A percentile compares a stretch with the other conserved stretches of the same genome.
Evolutionary conservation across 2,329 filamentous ascomycete genomes (phyloP).

Genomic region (Ophiostoma tasmaniense): DNA sequence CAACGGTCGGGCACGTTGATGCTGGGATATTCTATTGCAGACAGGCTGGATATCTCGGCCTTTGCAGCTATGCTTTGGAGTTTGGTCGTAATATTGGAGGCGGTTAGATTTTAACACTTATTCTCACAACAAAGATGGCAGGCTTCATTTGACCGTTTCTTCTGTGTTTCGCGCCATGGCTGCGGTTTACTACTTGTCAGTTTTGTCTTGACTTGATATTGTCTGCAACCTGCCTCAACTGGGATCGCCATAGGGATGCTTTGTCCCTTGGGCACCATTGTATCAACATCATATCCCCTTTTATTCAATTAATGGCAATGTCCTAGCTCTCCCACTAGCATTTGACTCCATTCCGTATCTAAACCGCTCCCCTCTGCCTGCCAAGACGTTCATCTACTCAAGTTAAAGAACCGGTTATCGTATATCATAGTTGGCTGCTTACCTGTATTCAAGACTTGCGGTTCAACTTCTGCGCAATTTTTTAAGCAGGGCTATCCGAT

Average conservation of each 20-base stretch:
- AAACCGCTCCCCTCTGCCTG: not conserved
- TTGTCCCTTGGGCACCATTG: not conserved
- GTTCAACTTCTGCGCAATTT: not conserved
- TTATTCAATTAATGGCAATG: not conserved
- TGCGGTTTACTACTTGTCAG: not conserved
- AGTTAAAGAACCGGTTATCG: not conserved
- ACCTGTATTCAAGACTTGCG: not conserved
- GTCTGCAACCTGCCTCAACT: not conserved
- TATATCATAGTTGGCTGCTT: not conserved
- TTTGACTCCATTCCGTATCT: not conserved
- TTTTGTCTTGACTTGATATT: not conserved
- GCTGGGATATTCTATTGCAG: not conserved
- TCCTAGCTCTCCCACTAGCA: not conserved
- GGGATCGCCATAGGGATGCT: not conserved
- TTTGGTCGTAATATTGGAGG: too few species aligned
- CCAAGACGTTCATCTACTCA: not conserved
- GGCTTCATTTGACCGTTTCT: not conserved
- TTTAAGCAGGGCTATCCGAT: not conserved
- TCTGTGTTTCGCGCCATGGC: too few species aligned
- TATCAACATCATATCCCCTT: not conserved
- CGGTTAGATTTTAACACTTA: too few species aligned
- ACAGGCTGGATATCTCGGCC: not conserved
- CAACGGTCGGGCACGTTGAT: not conserved
- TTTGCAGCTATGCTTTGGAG: not conserved
- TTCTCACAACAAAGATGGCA: too few species aligned